Conservation (phyloP, 2,329 filamentous ascomycete genomes). For the Hymenoscyphus salicellus region DNA sequence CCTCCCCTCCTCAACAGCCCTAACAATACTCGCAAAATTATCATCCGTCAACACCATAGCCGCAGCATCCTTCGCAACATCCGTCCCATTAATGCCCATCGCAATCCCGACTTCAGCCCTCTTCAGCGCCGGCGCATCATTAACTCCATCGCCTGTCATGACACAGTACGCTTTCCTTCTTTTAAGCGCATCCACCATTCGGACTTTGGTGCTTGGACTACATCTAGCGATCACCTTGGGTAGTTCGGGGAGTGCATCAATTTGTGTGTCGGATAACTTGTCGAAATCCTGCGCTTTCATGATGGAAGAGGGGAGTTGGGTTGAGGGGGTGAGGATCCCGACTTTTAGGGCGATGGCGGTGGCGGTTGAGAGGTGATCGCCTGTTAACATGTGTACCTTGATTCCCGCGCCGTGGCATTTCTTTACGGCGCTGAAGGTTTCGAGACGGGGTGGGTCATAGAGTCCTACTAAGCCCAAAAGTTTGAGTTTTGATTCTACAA, state of each 20-base stretch:
- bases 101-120: constrained; percentile 67
- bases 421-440: constrained; percentile 54
- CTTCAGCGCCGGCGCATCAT: constrained; percentile 52
- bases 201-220: constrained; percentile 80
- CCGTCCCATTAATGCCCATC: constrained; percentile 58
- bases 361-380: constrained; percentile 76
- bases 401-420: constrained; percentile 67
- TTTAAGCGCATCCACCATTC: constrained; percentile 86
- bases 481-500: constrained; percentile 48
- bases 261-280: constrained; percentile 68
- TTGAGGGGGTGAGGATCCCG: constrained; percentile 54
- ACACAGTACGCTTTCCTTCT: constrained; percentile 65
- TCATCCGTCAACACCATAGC: constrained; percentile 68
- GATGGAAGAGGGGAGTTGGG: constrained; percentile 61
- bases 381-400: constrained; percentile 76
- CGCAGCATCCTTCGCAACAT: constrained; percentile 59
- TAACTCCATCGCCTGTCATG: constrained; percentile 48
- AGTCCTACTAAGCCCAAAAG: constrained; percentile 68
- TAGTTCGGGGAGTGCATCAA: constrained; percentile 71
- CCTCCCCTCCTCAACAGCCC: constrained; percentile 68
- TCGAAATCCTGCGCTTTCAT: constrained; percentile 79
- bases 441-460: constrained; percentile 56
- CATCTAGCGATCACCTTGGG: constrained; percentile 82
- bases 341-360: constrained; percentile 76
- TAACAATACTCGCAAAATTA: constrained; percentile 67